These are phyloP conservation scores for Blepharisma japonicum DNA, from an alignment of 73 alveolate genomes.

Conservation along the genomic window DNA sequence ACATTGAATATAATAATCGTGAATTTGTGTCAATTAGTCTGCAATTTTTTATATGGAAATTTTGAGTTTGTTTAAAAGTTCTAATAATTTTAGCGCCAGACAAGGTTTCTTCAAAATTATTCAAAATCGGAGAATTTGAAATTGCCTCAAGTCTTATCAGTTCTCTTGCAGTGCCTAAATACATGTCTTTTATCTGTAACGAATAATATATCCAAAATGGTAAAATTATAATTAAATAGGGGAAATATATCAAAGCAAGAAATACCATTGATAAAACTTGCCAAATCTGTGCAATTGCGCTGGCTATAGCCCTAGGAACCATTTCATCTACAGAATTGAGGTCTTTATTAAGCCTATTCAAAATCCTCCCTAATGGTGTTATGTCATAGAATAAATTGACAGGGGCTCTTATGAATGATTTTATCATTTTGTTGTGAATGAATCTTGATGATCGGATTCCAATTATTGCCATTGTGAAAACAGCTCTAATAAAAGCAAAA, in stretches of 20 bases:
- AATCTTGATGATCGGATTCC: conserved; percentile 5
- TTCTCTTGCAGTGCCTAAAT: conserved; percentile 39
- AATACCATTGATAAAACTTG: conserved; percentile 27
- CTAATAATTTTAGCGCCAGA: conserved; percentile 10
- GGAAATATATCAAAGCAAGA: conserved; percentile 29
- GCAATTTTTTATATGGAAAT: conserved; percentile 39
- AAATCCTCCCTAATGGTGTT: conserved; percentile 91
- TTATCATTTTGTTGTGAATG: conserved; percentile 55
- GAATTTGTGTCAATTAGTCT: conserved; percentile 50
- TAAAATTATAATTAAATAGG: conserved; percentile 31
- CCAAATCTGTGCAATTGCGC: conserved; percentile 22
- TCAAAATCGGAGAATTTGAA: conserved; percentile 8
- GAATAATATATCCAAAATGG: conserved; percentile 35
- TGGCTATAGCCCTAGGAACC: conserved; percentile 36
- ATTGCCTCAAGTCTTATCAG: conserved; percentile 27
- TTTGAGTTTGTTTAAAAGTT: conserved; percentile 40
- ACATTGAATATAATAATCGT: neutral
- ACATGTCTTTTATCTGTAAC: conserved; percentile 4
- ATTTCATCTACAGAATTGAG: conserved; percentile 42
- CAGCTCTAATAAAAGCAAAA: neutral
- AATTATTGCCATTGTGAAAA: neutral
- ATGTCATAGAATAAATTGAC: conserved; percentile 88
- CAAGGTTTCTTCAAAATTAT: conserved; percentile 25
- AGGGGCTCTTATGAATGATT: conserved; percentile 74
- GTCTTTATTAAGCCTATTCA: conserved; percentile 89